Conservation (phyloP, 305 asterid genomes). For the Fraxinus latifolia region DNA sequence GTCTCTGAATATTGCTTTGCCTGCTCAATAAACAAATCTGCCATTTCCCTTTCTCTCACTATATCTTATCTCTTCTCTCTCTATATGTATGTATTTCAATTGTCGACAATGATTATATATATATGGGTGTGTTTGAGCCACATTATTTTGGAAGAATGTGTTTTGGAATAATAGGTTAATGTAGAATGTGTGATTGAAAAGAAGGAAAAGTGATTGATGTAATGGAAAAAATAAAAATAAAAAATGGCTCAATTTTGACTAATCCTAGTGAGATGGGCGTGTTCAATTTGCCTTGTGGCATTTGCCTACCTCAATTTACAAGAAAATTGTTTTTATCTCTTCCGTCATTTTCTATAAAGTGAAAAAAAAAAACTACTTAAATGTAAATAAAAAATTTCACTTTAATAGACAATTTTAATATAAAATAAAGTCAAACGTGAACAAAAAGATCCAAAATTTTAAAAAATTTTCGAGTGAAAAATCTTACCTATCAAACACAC, state of each 20-base stretch:
- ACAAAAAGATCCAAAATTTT: too few species aligned
- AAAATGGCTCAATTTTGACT: neutral
- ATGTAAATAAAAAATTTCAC: too few species aligned
- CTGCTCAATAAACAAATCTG: conserved; percentile 49
- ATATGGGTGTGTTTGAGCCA: too few species aligned
- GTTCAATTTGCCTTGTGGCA: neutral
- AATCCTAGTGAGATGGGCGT: neutral
- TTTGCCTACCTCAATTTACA: neutral
- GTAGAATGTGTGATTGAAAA: too few species aligned
- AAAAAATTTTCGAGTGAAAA: too few species aligned
- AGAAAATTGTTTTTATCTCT: too few species aligned
- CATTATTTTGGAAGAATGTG: too few species aligned
- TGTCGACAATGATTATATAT: neutral
- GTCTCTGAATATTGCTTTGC: conserved; percentile 25
- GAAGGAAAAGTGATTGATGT: too few species aligned
- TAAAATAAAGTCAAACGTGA: too few species aligned
- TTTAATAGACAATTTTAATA: too few species aligned
- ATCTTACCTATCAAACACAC: neutral
- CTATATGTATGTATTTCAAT: neutral
- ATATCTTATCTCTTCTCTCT: neutral
- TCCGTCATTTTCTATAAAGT: neutral
- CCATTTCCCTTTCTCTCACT: conserved; percentile 32
- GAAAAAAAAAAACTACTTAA: too few species aligned
- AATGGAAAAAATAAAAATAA: neutral
- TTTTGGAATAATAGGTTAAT: too few species aligned